Conservation (phyloP, 768 basidiomycete species). For the Asterophora parasitica region DNA sequence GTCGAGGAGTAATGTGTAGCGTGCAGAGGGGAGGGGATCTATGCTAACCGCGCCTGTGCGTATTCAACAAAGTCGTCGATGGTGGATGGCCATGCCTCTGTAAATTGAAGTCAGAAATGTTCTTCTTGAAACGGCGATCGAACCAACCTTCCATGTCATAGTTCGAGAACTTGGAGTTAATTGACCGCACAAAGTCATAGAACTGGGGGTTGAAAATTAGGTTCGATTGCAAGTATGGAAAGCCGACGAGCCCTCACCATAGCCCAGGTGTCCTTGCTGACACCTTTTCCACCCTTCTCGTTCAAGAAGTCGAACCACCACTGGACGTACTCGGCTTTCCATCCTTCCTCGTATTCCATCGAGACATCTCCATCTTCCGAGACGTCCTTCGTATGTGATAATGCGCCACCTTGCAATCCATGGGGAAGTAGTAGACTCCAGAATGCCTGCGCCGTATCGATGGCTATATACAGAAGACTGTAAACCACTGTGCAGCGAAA, state of each 20-base stretch:
- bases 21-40: background rate
- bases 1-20: background rate
- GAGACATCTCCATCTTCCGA: constrained; percentile 43
- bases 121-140: background rate
- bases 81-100: constrained; percentile 83
- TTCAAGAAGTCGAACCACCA: constrained; percentile 81
- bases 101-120: constrained; percentile 7
- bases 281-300: constrained; percentile 62
- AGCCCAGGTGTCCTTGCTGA: constrained; percentile 86
- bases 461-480: constrained; percentile 30
- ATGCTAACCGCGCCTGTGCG: constrained; percentile 40
- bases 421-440: constrained; percentile 76
- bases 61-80: constrained; percentile 82
- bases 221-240: background rate
- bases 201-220: constrained; percentile 43
- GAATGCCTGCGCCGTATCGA: constrained; percentile 71
- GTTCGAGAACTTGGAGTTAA: constrained; percentile 65
- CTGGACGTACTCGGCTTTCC: constrained; percentile 55
- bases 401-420: constrained; percentile 62
- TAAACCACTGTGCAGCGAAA: background rate
- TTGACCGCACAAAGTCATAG: constrained; percentile 70
- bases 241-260: constrained; percentile 52
- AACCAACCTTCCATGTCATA: constrained; percentile 72
- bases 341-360: constrained; percentile 50
- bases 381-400: constrained; percentile 36